phyloP scores from a whole-genome alignment of 2,329 filamentous ascomycete genomes.

The Aspergillus caelatus region DNA sequence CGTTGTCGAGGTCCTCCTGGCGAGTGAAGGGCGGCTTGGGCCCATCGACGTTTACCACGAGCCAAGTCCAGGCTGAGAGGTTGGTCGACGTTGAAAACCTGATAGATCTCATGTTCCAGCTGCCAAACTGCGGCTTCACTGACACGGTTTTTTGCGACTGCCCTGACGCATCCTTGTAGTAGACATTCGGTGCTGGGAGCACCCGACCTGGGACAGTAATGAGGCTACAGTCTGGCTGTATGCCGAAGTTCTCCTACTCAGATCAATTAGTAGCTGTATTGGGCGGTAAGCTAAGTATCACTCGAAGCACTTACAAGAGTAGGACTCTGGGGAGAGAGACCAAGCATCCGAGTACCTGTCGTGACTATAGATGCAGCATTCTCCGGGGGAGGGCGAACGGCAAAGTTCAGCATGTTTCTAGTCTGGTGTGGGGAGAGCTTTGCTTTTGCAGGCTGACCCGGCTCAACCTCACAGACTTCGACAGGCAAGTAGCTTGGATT shows the following conservation, averaged over 20 bases:
- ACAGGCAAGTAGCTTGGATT: constrained; percentile 68
- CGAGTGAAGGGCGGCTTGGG: constrained; percentile 9
- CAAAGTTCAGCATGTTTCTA: constrained; percentile 70
- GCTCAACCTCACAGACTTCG: constrained; percentile 65
- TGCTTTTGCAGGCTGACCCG: constrained; percentile 65
- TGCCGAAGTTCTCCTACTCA: constrained; percentile 59
- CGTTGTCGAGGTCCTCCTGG: constrained; percentile 11
- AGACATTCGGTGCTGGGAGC: constrained; percentile 61
- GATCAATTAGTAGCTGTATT: neutral
- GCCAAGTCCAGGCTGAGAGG: constrained; percentile 32
- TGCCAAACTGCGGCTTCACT: constrained; percentile 48
- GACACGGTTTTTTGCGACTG: constrained; percentile 20
- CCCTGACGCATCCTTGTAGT: constrained; percentile 52
- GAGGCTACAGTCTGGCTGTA: constrained; percentile 54
- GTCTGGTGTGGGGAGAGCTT: constrained; percentile 66
- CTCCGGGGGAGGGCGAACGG: constrained; percentile 65
- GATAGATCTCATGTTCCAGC: constrained; percentile 69
- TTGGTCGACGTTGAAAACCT: constrained; percentile 58
- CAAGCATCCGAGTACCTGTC: constrained; percentile 58
- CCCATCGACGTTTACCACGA: constrained; percentile 24
- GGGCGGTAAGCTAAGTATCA: neutral
- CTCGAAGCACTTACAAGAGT: constrained; percentile 45
- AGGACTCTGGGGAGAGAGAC: constrained; percentile 49
- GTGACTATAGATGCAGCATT: constrained; percentile 69
- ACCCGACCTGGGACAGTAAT: constrained; percentile 75